Conservation (phyloP, 148 eudicot genomes). For the Persicaria tinctoria region DNA sequence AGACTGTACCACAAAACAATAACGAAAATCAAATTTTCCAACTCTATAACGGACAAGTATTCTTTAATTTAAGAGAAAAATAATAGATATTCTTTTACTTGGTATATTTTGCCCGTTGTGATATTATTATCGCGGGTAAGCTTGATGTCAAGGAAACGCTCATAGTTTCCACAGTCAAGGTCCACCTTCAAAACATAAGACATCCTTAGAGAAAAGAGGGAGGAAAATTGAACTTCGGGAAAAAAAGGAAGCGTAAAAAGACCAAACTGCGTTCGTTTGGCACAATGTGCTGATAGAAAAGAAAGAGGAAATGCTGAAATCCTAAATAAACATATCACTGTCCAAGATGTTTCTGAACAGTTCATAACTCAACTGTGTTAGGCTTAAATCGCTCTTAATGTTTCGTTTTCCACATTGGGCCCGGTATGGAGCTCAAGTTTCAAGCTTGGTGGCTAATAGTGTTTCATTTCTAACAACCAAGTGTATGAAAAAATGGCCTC, state of each 20-base stretch:
- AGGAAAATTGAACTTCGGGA: neutral
- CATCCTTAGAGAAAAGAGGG: neutral
- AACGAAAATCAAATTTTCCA: constrained; percentile 9
- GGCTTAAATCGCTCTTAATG: neutral
- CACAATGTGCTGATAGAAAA: neutral
- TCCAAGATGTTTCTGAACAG: neutral
- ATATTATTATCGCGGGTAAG: constrained; percentile 85
- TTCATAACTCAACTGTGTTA: neutral
- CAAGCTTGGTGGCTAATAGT: constrained; percentile 1
- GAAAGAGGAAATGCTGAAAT: neutral
- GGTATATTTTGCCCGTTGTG: constrained; percentile 92
- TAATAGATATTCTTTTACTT: constrained; percentile 31
- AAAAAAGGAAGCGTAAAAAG: no score
- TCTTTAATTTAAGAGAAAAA: neutral
- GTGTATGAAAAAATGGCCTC: neutral
- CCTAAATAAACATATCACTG: neutral
- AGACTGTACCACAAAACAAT: constrained; percentile 34
- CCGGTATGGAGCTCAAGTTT: neutral
- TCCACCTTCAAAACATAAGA: constrained; percentile 58
- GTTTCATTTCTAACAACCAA: constrained; percentile 1
- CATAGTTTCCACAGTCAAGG: constrained; percentile 95
- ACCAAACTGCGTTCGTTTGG: no score
- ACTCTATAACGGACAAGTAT: neutral
- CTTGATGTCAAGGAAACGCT: constrained; percentile 79
- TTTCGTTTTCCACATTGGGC: neutral